phyloP scores from a whole-genome alignment of 495 filamentous ascomycete genomes.

The Annulohypoxylon nitens region DNA sequence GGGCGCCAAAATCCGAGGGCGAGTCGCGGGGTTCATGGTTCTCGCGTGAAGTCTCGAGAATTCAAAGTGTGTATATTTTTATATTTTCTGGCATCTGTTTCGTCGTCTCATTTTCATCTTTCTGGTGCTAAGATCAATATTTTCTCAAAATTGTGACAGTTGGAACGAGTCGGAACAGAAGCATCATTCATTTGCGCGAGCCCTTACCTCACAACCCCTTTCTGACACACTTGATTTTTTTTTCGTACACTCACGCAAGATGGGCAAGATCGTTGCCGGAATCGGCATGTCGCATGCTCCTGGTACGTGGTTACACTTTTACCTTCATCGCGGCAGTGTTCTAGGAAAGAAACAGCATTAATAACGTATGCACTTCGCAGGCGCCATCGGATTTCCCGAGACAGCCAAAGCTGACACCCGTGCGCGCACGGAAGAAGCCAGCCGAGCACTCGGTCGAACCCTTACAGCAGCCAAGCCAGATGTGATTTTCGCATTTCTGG shows the following conservation, averaged over 20 bases:
- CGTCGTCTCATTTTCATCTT: no score
- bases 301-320: neutral
- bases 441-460: neutral
- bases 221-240: no score
- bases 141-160: no score
- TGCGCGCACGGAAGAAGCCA: neutral
- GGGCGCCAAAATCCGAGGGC: no score
- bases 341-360: neutral
- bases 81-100: no score
- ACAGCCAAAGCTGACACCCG: neutral
- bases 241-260: neutral
- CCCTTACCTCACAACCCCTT: no score
- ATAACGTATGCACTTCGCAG: neutral
- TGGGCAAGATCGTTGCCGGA: neutral
- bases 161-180: no score
- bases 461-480: neutral
- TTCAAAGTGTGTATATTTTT: no score
- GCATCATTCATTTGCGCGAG: no score
- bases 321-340: neutral
- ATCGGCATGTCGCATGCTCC: neutral
- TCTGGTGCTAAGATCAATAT: no score
- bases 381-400: slow-evolving; percentile 1
- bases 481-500: neutral
- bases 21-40: no score
- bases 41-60: no score